These are phyloP conservation scores for Syzygium oleosum DNA, from an alignment of 345 rosid genomes.

Conservation along the genomic window DNA sequence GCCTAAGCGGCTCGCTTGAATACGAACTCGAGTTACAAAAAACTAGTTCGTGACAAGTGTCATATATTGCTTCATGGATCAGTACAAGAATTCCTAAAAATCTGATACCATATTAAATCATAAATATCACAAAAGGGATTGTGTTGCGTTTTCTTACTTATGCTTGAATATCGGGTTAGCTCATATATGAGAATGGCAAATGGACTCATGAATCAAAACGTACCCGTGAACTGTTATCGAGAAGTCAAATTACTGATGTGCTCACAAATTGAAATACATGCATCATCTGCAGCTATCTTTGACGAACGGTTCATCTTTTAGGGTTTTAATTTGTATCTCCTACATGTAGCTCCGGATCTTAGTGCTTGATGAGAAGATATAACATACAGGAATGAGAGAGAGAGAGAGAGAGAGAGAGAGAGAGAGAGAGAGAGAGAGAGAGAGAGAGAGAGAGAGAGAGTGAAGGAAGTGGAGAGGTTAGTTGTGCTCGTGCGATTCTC, in stretches of 20 bases:
- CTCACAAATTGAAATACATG: neutral
- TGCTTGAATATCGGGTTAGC: neutral
- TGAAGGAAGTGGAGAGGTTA: neutral
- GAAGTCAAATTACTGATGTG: neutral
- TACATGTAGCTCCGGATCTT: neutral
- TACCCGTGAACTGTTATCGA: neutral
- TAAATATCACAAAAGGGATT: neutral
- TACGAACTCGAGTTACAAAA: neutral
- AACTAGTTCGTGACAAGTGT: too few species aligned
- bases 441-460: neutral
- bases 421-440: neutral
- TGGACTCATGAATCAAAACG: neutral
- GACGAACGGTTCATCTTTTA: neutral
- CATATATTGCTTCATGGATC: neutral
- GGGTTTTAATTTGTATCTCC: neutral
- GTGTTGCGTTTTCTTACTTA: neutral
- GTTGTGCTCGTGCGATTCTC: neutral
- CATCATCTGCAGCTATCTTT: neutral
- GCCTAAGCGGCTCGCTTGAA: neutral
- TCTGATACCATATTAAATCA: neutral
- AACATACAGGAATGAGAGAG: neutral
- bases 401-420: neutral
- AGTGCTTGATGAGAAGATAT: neutral
- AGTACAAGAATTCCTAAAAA: neutral
- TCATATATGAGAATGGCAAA: neutral